Conservation (phyloP, 1,139 yeast species). For the Pichia inconspicua region DNA sequence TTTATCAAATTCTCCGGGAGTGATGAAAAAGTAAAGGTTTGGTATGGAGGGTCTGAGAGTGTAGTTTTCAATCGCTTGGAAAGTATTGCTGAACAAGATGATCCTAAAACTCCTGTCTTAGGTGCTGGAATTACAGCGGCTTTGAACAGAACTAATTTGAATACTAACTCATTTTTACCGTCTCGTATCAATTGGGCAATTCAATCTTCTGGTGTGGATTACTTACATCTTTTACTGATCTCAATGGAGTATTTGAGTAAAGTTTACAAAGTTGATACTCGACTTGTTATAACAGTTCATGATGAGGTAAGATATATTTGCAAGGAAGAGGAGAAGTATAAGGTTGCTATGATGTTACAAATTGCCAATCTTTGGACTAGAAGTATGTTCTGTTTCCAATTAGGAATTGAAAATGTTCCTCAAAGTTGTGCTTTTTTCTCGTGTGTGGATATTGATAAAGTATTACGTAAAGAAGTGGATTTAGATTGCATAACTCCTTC, state of each 20-base stretch:
- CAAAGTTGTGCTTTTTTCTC: conserved; percentile 95
- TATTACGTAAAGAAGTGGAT: conserved; percentile 81
- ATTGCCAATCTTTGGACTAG: conserved; percentile 93
- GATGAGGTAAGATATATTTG: conserved; percentile 87
- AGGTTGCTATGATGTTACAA: conserved; percentile 77
- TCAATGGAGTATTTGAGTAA: conserved; percentile 80
- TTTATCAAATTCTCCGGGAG: conserved; percentile 19
- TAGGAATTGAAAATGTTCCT: conserved; percentile 85
- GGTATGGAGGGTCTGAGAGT: conserved; percentile 94
- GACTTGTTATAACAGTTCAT: conserved; percentile 84
- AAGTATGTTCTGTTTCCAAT: conserved; percentile 87
- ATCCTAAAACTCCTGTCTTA: conserved; percentile 83
- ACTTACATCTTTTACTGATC: conserved; percentile 73
- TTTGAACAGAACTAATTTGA: conserved; percentile 56
- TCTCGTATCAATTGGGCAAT: conserved; percentile 97
- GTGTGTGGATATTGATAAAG: conserved; percentile 83
- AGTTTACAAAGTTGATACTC: conserved; percentile 61
- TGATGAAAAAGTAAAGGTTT: conserved; percentile 34
- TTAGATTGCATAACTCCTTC: conserved; percentile 90
- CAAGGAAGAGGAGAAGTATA: conserved; percentile 62
- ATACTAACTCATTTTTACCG: conserved; percentile 63
- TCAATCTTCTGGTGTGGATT: conserved; percentile 97
- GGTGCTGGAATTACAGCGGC: conserved; percentile 95
- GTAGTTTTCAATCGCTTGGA: conserved; percentile 85
- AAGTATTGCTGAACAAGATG: conserved; percentile 73